Base-by-base conservation (phyloP, 2,329 filamentous ascomycete species). In the Aaosphaeria arxii region DNA sequence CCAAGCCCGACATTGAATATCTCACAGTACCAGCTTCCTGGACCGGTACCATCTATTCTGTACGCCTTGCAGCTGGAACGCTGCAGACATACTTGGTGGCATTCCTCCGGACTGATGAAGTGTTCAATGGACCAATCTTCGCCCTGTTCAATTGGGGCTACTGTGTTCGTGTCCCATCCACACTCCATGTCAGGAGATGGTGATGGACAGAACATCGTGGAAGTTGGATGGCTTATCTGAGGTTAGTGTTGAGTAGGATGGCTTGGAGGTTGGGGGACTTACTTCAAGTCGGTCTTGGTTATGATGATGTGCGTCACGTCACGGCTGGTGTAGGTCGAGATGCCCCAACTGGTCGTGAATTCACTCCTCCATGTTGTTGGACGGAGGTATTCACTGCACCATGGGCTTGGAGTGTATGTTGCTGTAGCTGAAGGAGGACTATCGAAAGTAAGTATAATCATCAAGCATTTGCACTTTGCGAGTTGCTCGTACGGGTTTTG, bases 1-100 rank as follows among this genome's bases (percentile, higher is more conserved):
- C 52, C 55, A 5, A 57, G 30, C 4, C 50, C 55, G 4, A 53
- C 47, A 30, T 57, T 55, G 47, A 55, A 55, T 41, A 57, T 55
- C 33, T 51, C 51, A 32, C 53, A 56, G 35, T 42, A 33, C 41
- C 42, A 47, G 5, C 42, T 45, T 6, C 42, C 30, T 4, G 36
- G 13, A 6, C 31, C 32, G 7, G 35, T 42, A 5, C 40, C 45
- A 29, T 52, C 47, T 29, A 54, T 35, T 9, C 51, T 42, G 30
- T 57, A 57, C 4, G 55, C 55, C 30, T 43, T 53, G 44, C 55
- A 57, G 9, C 33, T 29, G 5, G 40, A 11, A 11, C 48, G 50
- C 43, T 51, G 39, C 30, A 57, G 50, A 24, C 55, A 57, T 6
- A 53, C 42, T 52, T 57, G 55, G 29, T 57, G 55, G 44, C 55